phyloP scores from a whole-genome alignment of 805 yeast genomes.

The Candida nonsorbophila region DNA sequence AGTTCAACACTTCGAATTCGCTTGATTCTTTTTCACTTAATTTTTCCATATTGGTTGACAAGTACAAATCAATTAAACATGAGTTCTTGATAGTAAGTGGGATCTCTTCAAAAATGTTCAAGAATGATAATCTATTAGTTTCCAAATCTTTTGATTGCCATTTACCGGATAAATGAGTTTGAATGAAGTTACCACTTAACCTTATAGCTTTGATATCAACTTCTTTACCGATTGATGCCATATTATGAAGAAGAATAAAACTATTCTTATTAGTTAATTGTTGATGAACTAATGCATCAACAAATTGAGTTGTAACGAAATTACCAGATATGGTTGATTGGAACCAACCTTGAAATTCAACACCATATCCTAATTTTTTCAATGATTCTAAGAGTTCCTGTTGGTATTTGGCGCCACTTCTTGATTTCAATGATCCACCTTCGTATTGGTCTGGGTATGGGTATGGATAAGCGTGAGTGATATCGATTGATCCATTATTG shows the following conservation, averaged over 20 bases:
- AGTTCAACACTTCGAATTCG: conserved; percentile 34
- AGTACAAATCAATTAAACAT: conserved; percentile 55
- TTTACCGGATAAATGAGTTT: conserved; percentile 49
- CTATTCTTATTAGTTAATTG: conserved; percentile 55
- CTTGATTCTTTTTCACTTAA: conserved; percentile 8
- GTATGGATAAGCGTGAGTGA: conserved; percentile 63
- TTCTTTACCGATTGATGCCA: conserved; percentile 61
- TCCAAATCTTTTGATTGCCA: conserved; percentile 64
- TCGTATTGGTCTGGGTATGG: conserved; percentile 64
- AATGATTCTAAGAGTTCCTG: conserved; percentile 60
- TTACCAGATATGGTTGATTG: conserved; percentile 66
- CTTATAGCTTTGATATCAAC: conserved; percentile 66
- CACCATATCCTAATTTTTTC: conserved; percentile 54
- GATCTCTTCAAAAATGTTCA: conserved; percentile 67
- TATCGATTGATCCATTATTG: conserved; percentile 42
- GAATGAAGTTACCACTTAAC: conserved; percentile 57
- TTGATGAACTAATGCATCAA: conserved; percentile 64
- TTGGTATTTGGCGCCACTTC: conserved; percentile 63
- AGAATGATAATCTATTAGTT: conserved; percentile 54
- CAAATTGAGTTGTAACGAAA: conserved; percentile 57
- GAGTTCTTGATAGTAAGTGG: conserved; percentile 64
- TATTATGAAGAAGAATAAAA: conserved; percentile 61
- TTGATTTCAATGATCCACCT: conserved; percentile 54
- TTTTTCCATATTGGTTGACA: conserved; percentile 20
- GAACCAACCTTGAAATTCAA: conserved; percentile 78